Base-by-base conservation (phyloP, 148 eudicot genomes). In the Arbutus unedo region DNA sequence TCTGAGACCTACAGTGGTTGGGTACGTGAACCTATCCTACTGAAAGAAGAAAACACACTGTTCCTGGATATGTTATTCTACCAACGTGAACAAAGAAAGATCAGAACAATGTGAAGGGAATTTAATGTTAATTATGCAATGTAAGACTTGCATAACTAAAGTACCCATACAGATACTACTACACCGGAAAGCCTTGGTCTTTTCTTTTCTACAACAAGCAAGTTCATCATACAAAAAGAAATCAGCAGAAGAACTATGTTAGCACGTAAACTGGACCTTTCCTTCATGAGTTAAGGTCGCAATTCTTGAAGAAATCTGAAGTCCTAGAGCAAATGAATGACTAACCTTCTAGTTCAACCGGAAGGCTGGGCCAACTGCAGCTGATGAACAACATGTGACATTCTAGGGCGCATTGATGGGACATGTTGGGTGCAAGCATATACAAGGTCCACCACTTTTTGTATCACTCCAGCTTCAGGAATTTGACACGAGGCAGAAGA, bases 381-480 rank as follows among this genome's bases (percentile, higher is more conserved):
- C 93, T 95, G 98, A 87, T 93, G 98, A 56, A 95, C 97, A 74
- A 95, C 94, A 85, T 95, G 98, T 15, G 97, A 93, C 98, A 95
- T 95, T 56, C 98, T 89, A 57, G 98, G 98, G 55, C 98, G 93
- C 93, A 93, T 89, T 2, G 97, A 93, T 15, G 98, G 97, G 2
- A 95, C 96, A 81, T 93, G 91, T 75, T 95, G 96, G 5, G 98
- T 95, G 84, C 98, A 93, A 48, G 94, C 85, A 81, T 95, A 95
- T 21, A 95, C 98, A 74, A 95, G 98, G 62, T 95, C 98, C 62
- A 95, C 97, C 6, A 93, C 96, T 86, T 95, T 93, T 84, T 93
- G 98, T 74, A 95, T 85, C 11, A 91, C 91, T 77, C 96, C 97
- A n/a, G 91, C 88, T 83, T 91, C 97, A 4, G 97, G 97, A 75